Conservation (phyloP, 2,329 filamentous ascomycete species). For the Alternaria arborescens region DNA sequence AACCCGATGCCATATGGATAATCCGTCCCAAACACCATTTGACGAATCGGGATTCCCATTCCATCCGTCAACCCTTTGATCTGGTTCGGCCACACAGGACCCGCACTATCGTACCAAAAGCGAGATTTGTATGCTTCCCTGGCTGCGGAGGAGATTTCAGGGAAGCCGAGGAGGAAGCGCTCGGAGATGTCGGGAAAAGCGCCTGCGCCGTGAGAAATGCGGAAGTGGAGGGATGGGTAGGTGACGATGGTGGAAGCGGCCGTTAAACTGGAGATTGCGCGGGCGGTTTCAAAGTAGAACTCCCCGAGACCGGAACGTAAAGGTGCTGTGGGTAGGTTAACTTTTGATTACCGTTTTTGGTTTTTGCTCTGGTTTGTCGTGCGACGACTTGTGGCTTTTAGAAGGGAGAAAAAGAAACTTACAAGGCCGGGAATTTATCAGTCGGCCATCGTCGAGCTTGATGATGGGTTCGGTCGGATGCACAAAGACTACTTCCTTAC, state of each 20-base stretch:
- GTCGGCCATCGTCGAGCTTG: slow-evolving; percentile 33
- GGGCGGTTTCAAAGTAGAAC: slow-evolving; percentile 51
- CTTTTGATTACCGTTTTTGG: background rate
- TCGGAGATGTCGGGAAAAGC: slow-evolving; percentile 49
- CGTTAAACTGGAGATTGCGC: slow-evolving; percentile 46
- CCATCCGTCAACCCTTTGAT: slow-evolving; percentile 47
- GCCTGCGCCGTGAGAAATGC: slow-evolving; percentile 48
- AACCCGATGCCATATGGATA: slow-evolving; percentile 51
- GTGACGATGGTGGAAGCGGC: slow-evolving; percentile 39
- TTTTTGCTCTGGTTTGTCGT: too few relatives aligned
- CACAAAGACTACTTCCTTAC: slow-evolving; percentile 44
- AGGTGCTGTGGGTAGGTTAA: slow-evolving; percentile 30
- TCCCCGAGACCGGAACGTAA: slow-evolving; percentile 47
- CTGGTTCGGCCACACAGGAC: slow-evolving; percentile 49
- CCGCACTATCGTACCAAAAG: slow-evolving; percentile 52
- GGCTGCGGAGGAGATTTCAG: slow-evolving; percentile 32
- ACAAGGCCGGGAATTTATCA: slow-evolving; percentile 45
- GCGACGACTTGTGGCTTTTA: background rate
- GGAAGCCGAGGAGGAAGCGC: slow-evolving; percentile 47
- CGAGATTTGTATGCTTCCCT: slow-evolving; percentile 41
- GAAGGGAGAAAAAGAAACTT: slow-evolving; percentile 12
- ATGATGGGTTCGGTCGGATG: slow-evolving; percentile 49
- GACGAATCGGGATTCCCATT: slow-evolving; percentile 37
- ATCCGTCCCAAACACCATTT: slow-evolving; percentile 51
- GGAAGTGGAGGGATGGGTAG: slow-evolving; percentile 44